Evolutionary conservation across 2,329 filamentous ascomycete genomes (phyloP).

Genomic region (Colletotrichum camelliae): DNA sequence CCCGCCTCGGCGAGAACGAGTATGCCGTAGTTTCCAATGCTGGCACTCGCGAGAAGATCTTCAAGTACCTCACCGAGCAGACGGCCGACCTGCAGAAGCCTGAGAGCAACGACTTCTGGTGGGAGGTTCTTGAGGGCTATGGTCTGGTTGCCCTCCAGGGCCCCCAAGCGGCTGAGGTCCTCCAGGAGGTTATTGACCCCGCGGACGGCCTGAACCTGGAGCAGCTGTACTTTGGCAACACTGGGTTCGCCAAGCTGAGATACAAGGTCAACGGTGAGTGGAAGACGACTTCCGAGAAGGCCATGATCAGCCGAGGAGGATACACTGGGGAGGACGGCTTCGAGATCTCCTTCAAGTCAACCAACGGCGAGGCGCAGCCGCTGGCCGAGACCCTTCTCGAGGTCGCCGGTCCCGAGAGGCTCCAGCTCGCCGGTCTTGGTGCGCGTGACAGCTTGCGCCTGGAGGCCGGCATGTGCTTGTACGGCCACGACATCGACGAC

Average conservation of each 20-base stretch:
- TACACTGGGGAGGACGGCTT: conserved; percentile 99
- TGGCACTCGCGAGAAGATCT: conserved; percentile 87
- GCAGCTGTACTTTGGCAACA: conserved; percentile 82
- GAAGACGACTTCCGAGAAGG: conserved; percentile 52
- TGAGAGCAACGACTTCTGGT: conserved; percentile 64
- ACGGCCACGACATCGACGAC: conserved; percentile 96
- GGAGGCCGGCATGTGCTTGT: conserved; percentile 99
- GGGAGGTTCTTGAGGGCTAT: conserved; percentile 73
- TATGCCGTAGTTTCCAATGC: conserved; percentile 98
- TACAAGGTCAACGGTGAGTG: conserved; percentile 54
- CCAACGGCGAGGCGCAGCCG: conserved; percentile 46
- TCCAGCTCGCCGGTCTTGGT: conserved; percentile 86
- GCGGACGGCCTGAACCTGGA: conserved; percentile 60
- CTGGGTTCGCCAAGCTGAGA: conserved; percentile 68
- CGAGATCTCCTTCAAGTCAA: conserved; percentile 77
- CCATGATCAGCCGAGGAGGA: conserved; percentile 82
- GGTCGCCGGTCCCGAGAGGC: conserved; percentile 64
- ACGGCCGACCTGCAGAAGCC: conserved; percentile 64
- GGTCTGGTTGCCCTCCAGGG: conserved; percentile 92
- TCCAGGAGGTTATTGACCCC: conserved; percentile 66
- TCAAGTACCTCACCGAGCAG: conserved; percentile 75
- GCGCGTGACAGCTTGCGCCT: conserved; percentile 91
- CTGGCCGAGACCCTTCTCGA: conserved; percentile 63
- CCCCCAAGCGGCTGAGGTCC: conserved; percentile 73
- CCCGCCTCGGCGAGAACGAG: conserved; percentile 71